Conservation (phyloP, 106 monocot species). For the Triglochin maritima region DNA sequence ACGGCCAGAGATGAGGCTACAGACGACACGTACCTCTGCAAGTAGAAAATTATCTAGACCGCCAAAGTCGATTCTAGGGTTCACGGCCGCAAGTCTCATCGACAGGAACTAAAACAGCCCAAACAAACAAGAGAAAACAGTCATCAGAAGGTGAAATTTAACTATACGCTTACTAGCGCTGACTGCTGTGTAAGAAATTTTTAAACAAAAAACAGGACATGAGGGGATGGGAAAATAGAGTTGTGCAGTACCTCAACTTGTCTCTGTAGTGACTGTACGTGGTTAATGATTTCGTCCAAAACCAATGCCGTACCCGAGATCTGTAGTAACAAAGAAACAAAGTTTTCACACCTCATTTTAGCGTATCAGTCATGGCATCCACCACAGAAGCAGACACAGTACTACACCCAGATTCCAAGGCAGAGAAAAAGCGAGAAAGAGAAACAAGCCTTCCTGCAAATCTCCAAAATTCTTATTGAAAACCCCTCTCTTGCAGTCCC, state of each 20-base stretch:
- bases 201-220: neutral
- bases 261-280: constrained; percentile 27
- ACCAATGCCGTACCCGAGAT: constrained; percentile 28
- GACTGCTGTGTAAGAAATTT: neutral
- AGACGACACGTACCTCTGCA: constrained; percentile 24
- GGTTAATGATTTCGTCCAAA: constrained; percentile 34
- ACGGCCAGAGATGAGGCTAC: neutral
- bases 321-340: constrained; percentile 10
- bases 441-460: neutral
- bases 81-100: constrained; percentile 25
- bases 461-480: neutral
- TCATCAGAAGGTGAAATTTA: neutral
- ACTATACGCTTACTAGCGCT: neutral
- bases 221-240: neutral
- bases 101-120: constrained; percentile 21
- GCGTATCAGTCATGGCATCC: constrained; percentile 7
- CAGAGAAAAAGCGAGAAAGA: neutral
- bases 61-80: constrained; percentile 22
- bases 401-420: neutral
- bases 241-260: constrained; percentile 20
- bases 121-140: neutral
- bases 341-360: constrained; percentile 1
- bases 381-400: neutral
- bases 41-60: constrained; percentile 18
- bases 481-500: neutral